Conservation (phyloP, 768 basidiomycete species). For the Hortiboletus flavorubellus region DNA sequence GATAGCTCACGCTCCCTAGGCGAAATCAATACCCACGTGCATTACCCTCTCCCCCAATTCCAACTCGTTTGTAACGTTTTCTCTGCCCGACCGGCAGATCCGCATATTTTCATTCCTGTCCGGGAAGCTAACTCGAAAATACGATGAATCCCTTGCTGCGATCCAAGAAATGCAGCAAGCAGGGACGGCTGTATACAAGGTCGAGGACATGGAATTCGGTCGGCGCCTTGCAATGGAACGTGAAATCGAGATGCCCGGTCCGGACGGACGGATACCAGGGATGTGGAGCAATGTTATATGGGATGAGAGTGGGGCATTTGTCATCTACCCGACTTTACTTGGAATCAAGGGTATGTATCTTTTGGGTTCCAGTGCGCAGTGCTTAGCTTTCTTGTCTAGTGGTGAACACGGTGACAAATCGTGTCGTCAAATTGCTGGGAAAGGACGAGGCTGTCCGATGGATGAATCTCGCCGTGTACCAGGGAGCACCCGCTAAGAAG, state of each 20-base stretch:
- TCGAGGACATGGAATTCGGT: conserved; percentile 99
- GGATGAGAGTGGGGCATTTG: conserved; percentile 96
- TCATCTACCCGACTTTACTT: conserved; percentile 89
- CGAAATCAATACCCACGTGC: conserved; percentile 88
- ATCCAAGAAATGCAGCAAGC: conserved; percentile 99
- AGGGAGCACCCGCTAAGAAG: conserved; percentile 90
- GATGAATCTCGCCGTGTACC: conserved; percentile 85
- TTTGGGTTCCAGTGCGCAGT: neutral
- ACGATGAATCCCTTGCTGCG: conserved; percentile 90
- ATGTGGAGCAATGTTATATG: conserved; percentile 90
- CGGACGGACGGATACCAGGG: conserved; percentile 67
- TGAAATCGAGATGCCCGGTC: conserved; percentile 81
- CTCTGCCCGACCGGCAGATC: conserved; percentile 89
- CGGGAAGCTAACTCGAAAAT: conserved; percentile 87
- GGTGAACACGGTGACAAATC: conserved; percentile 92
- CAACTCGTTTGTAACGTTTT: conserved; percentile 89
- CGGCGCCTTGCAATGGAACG: conserved; percentile 88
- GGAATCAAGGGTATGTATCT: conserved; percentile 82
- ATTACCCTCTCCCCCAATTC: conserved; percentile 88
- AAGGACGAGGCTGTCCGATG: conserved; percentile 94
- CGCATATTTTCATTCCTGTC: conserved; percentile 89
- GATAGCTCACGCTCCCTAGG: conserved; percentile 40
- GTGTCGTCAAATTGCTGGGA: conserved; percentile 81
- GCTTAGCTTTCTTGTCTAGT: conserved; percentile 44
- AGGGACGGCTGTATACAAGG: conserved; percentile 84